These are phyloP conservation scores for Lachnellula arida DNA, from an alignment of 2,329 filamentous ascomycete genomes.

Conservation along the genomic window DNA sequence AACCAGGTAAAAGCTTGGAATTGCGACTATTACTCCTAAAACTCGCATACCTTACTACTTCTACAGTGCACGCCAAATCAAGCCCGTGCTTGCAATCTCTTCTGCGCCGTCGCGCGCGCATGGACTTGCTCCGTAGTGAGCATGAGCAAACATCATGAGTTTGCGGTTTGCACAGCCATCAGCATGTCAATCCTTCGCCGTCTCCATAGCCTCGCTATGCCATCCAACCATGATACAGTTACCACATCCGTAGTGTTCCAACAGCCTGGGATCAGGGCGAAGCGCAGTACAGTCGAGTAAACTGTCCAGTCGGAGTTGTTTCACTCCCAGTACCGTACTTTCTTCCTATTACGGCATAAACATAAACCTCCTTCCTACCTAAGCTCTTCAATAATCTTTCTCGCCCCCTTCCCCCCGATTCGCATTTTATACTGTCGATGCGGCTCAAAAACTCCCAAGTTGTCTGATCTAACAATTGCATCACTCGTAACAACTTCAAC, in stretches of 20 bases:
- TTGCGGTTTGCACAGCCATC: constrained; percentile 11
- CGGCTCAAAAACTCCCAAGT: constrained; percentile 4
- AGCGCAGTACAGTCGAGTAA: not conserved
- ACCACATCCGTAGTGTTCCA: not conserved
- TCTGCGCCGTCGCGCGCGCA: constrained; percentile 8
- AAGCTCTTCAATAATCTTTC: constrained; percentile 2
- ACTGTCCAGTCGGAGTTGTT: not conserved
- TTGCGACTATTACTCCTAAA: not conserved
- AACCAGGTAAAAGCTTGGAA: not conserved
- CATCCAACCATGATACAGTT: not conserved
- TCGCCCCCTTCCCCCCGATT: not conserved
- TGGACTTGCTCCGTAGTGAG: not conserved
- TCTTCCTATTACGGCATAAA: constrained; percentile 6
- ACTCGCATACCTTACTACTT: not conserved
- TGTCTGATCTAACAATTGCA: not conserved
- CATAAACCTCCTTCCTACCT: not conserved
- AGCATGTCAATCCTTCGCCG: constrained; percentile 15
- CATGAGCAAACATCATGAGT: no score
- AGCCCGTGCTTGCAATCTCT: constrained; percentile 7
- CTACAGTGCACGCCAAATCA: not conserved
- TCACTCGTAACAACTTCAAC: not conserved
- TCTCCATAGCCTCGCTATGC: not conserved
- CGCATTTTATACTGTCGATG: not conserved
- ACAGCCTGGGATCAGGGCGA: constrained; percentile 4
- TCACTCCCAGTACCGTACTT: not conserved